Evolutionary conservation across 441 rosid genomes (phyloP).

Genomic region (Populus tomentosa): DNA sequence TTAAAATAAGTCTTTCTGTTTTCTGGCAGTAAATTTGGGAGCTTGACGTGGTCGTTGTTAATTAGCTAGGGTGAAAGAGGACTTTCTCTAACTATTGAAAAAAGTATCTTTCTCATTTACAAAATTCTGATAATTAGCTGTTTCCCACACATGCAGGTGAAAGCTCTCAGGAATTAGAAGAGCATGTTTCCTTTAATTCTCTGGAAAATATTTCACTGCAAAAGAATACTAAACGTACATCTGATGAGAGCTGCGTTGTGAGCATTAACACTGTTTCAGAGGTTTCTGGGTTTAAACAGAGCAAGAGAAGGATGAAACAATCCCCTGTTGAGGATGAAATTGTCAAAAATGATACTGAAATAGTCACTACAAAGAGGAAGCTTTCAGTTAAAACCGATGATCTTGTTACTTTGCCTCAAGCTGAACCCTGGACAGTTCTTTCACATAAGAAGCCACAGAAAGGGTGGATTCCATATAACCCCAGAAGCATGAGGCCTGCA

Average conservation of each 20-base stretch:
- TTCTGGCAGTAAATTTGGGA: background rate
- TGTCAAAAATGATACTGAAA: slow-evolving; percentile 29
- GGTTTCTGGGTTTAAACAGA: slow-evolving; percentile 29
- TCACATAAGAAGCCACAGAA: slow-evolving; percentile 94
- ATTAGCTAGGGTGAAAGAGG: background rate
- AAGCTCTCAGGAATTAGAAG: slow-evolving; percentile 27
- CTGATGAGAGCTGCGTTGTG: slow-evolving; percentile 23
- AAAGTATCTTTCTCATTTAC: background rate
- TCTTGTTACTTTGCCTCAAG: slow-evolving; percentile 25
- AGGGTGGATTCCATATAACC: slow-evolving; percentile 79
- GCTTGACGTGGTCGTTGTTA: background rate
- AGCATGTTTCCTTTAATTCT: slow-evolving; percentile 24
- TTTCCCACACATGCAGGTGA: slow-evolving; percentile 38
- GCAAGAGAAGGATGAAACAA: slow-evolving; percentile 38
- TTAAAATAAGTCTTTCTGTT: slow-evolving; percentile 5
- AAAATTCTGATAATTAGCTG: slow-evolving; percentile 6
- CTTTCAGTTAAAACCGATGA: slow-evolving; percentile 23
- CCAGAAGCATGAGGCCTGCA: slow-evolving; percentile 72
- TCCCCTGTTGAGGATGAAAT: slow-evolving; percentile 21
- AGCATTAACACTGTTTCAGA: slow-evolving; percentile 24
- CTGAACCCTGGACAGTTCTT: slow-evolving; percentile 84
- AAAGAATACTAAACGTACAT: slow-evolving; percentile 24
- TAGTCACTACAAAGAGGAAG: slow-evolving; percentile 31
- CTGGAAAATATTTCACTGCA: slow-evolving; percentile 22
- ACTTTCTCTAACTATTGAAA: background rate